Evolutionary conservation across 345 rosid genomes (phyloP).

Genomic region (Punica granatum): DNA sequence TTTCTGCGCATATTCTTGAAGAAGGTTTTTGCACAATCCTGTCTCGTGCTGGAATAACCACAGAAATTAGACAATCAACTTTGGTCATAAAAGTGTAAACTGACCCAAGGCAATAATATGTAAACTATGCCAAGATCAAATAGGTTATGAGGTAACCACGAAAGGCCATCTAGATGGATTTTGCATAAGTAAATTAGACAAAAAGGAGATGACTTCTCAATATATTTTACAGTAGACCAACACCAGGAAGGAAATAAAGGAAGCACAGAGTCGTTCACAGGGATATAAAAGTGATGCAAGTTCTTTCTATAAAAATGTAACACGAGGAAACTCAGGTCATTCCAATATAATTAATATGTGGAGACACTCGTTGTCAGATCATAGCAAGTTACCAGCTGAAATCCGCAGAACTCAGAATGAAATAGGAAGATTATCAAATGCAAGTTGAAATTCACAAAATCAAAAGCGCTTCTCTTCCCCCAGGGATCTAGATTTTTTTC

Average conservation of each 20-base stretch:
- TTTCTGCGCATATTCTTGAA: slow-evolving; percentile 93
- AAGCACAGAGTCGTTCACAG: neutral
- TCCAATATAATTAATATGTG: neutral
- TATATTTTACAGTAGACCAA: neutral
- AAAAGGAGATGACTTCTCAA: neutral
- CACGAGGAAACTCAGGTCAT: neutral
- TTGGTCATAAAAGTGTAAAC: neutral
- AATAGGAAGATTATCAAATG: neutral
- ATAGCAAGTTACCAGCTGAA: neutral
- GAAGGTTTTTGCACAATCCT: slow-evolving; percentile 82
- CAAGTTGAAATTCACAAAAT: neutral
- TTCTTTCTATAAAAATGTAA: neutral
- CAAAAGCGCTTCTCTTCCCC: neutral
- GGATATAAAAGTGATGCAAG: neutral
- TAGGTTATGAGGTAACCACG: neutral
- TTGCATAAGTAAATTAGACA: neutral
- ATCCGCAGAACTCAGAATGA: neutral
- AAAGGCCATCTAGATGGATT: neutral
- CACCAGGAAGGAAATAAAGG: neutral
- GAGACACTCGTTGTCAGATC: neutral
- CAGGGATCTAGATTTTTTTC: neutral
- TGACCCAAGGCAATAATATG: neutral
- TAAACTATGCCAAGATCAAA: neutral
- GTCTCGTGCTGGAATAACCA: slow-evolving; percentile 56
- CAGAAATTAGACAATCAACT: neutral